Evolutionary conservation across 257 asterid genomes (phyloP).

Genomic region (Ilex aquifolium): DNA sequence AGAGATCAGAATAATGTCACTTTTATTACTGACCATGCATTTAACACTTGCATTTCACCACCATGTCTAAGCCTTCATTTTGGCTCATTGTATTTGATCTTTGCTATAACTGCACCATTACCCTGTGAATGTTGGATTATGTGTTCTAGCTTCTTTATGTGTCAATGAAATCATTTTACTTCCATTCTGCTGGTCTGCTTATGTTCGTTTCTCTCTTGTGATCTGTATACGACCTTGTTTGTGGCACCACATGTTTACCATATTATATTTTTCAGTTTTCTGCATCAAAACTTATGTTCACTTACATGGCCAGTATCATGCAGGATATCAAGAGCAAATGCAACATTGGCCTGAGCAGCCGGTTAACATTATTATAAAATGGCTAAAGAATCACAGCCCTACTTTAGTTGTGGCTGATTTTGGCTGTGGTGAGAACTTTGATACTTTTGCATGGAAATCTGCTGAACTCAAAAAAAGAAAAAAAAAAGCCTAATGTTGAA

Average conservation of each 20-base stretch:
- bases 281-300: slow-evolving; percentile 18
- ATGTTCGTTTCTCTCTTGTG: neutral
- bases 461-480: no score
- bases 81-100: no score
- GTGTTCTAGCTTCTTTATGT: neutral
- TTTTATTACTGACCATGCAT: no score
- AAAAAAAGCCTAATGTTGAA: neutral
- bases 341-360: slow-evolving; percentile 89
- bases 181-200: neutral
- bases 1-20: no score
- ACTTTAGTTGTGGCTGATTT: slow-evolving; percentile 81
- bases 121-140: no score
- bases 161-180: neutral
- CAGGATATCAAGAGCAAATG: slow-evolving; percentile 97
- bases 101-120: no score
- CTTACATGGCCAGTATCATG: slow-evolving; percentile 67
- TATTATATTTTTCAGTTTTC: neutral
- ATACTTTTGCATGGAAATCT: slow-evolving; percentile 4
- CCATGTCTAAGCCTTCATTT: no score
- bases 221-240: neutral
- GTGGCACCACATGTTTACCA: neutral
- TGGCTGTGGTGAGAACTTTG: slow-evolving; percentile 73
- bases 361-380: slow-evolving; percentile 58
- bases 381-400: slow-evolving; percentile 63
- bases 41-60: no score